phyloP scores from a whole-genome alignment of 1,284 basidiomycete genomes.

The Athelia psychrophila region DNA sequence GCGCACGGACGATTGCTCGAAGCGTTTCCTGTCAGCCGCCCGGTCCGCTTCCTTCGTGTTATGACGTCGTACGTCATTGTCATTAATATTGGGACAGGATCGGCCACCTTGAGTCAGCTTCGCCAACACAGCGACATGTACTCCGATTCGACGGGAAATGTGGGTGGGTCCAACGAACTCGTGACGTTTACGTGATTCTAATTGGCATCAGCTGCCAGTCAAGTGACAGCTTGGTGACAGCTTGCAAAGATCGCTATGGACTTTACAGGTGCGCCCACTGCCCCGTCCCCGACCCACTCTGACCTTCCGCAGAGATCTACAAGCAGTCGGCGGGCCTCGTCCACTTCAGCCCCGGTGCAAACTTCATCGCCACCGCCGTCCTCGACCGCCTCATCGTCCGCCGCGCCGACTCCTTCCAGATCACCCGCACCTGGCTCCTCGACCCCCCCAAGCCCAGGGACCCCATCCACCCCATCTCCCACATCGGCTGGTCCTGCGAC shows the following conservation, averaged over 20 bases:
- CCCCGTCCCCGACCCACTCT: slow-evolving; percentile 14
- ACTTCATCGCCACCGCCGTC: slow-evolving; percentile 72
- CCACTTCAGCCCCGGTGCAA: slow-evolving; percentile 69
- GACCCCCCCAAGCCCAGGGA: slow-evolving; percentile 47
- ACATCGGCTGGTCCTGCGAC: slow-evolving; percentile 79
- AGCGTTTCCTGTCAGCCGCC: too few relatives aligned
- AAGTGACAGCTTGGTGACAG: neutral
- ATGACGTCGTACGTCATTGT: too few relatives aligned
- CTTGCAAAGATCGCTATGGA: neutral
- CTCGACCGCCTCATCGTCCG: slow-evolving; percentile 73
- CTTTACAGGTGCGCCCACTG: neutral
- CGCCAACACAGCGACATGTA: too few relatives aligned
- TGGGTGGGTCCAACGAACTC: too few relatives aligned
- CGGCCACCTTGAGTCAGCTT: too few relatives aligned
- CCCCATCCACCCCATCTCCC: slow-evolving; percentile 56
- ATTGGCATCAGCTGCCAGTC: neutral
- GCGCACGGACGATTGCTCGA: too few relatives aligned
- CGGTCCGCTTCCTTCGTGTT: too few relatives aligned
- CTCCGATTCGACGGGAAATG: too few relatives aligned
- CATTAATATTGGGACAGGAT: too few relatives aligned
- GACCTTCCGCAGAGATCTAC: slow-evolving; percentile 83
- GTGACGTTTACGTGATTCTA: too few relatives aligned
- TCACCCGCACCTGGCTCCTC: slow-evolving; percentile 69
- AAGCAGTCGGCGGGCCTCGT: slow-evolving; percentile 66
- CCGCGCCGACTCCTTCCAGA: slow-evolving; percentile 72